These are phyloP conservation scores for Saccharomycopsis babjevae DNA, from an alignment of 805 yeast genomes.

Conservation along the genomic window DNA sequence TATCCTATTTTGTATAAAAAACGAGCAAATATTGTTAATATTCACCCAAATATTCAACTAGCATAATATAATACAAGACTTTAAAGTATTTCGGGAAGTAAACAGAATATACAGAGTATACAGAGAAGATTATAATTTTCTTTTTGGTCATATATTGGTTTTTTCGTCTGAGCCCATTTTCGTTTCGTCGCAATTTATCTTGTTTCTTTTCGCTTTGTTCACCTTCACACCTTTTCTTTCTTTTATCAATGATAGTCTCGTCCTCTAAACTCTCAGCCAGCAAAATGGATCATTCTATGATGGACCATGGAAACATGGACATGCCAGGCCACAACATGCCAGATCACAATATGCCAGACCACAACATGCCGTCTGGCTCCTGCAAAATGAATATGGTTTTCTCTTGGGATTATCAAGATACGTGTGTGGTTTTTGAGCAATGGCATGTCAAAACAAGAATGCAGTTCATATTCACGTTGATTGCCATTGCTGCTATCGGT, in stretches of 20 bases:
- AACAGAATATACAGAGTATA: neutral
- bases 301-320: neutral
- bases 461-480: constrained; percentile 43
- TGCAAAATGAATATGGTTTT: constrained; percentile 43
- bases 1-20: neutral
- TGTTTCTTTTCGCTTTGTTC: neutral
- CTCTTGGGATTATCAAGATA: constrained; percentile 66
- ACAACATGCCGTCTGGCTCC: constrained; percentile 26
- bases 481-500: constrained; percentile 38
- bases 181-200: too few relatives aligned
- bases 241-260: neutral
- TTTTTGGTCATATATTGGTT: too few relatives aligned
- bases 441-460: constrained; percentile 58
- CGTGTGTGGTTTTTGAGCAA: constrained; percentile 67
- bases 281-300: neutral
- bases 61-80: neutral
- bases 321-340: constrained; percentile 6
- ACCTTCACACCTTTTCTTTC: neutral
- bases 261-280: neutral
- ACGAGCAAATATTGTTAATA: neutral
- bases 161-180: too few relatives aligned
- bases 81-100: neutral
- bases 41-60: neutral
- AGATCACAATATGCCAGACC: constrained; percentile 18
- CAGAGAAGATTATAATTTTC: neutral